These are phyloP conservation scores for Blastocladiella britannica DNA, from an alignment of 192 early-diverging fungal species.

Conservation along the genomic window DNA sequence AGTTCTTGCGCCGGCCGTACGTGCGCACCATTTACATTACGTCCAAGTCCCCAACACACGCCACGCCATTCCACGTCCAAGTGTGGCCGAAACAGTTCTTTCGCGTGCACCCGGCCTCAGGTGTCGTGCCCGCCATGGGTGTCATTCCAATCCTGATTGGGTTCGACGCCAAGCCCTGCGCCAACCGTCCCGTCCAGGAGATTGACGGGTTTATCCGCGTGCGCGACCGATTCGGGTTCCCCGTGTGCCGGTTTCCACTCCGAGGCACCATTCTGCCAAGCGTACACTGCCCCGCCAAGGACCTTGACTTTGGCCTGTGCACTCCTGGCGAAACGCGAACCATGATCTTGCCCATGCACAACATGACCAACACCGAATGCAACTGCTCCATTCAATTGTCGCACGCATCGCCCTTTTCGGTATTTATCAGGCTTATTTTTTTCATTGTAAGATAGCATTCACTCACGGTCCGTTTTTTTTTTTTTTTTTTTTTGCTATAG, in stretches of 20 bases:
- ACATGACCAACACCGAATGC: conserved; percentile 1
- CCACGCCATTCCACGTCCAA: conserved; percentile 1
- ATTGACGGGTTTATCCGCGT: background rate
- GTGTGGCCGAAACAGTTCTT: conserved; percentile 1
- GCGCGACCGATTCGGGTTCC: conserved; percentile 1
- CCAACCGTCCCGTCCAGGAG: no score
- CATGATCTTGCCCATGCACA: background rate
- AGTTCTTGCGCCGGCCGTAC: background rate
- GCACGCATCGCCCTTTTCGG: no score
- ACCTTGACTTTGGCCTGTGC: background rate
- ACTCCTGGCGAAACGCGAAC: background rate
- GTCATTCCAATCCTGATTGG: no score
- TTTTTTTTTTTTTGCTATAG: no score
- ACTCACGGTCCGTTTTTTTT: no score
- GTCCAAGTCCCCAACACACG: background rate
- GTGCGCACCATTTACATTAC: no score
- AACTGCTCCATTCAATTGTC: background rate
- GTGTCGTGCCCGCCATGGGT: background rate
- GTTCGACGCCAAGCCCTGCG: no score
- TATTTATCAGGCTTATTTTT: no score
- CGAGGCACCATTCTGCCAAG: background rate
- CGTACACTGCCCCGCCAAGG: background rate
- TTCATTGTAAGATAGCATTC: background rate
- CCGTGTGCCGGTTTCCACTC: background rate
- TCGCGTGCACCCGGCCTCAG: conserved; percentile 3